Base-by-base conservation (phyloP, 1,284 basidiomycete genomes). In the Ustilago loliicola region DNA sequence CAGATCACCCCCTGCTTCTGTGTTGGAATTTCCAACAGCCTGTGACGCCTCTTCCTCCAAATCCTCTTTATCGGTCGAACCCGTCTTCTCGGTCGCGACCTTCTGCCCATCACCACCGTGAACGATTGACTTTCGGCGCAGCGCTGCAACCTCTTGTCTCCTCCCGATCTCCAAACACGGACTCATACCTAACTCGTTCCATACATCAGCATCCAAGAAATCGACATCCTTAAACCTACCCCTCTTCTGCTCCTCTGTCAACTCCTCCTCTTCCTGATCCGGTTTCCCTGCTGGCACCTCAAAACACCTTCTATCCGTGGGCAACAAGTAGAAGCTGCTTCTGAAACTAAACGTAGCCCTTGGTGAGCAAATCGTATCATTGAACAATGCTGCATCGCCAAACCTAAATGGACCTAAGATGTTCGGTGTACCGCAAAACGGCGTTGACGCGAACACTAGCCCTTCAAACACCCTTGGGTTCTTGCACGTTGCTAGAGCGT, bases 391-490 rank as follows among this genome's bases (percentile, higher is more conserved):
- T 8, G 80, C 77, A 64, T 87, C 86, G 21, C 86, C 86, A 42
- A 80, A 81, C 8, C 73, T 59, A 48, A 87, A 79, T 3, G 86
- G 85, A 1, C 84, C 82, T 7, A 87, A 72, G 42, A 86, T 83
- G 70, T 87, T 87, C n/a, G 84, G 73, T 23, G 85, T 86, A 0
- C 86, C 86, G 30, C 68, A 25, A 32, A 85, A 86, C 2, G 86
- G 86, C 5, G 83, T 80, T 6, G 82, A 83, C 3, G 83, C 85
- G 21, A 86, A 86, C 11, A 87, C 66, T 52, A 87, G 60, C 1
- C 80, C 80, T 25, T 81, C 77, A 47, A 87, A 83, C 48, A 87
- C 70, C 9, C 81, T 74, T 5, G 86, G 86, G 50, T 87, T 81
- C 0, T 19, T 30, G 0, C 80, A 79, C 10, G 54, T 67, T 1